These are phyloP conservation scores for Neurospora sp. DNA, from an alignment of 495 filamentous ascomycete species.

Conservation along the genomic window DNA sequence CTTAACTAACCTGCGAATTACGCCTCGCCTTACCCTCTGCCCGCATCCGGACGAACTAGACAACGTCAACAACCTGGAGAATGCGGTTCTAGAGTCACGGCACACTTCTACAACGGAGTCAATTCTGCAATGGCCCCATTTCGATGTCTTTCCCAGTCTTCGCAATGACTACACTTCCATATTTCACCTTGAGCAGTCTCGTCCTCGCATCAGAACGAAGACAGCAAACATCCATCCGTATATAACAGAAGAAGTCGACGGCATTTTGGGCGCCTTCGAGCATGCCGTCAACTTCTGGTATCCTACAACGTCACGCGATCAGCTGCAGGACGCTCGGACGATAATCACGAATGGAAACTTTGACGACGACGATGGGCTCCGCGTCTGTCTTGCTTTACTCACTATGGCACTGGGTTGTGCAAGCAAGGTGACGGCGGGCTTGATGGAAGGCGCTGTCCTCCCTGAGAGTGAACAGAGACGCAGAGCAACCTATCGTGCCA, in stretches of 20 bases:
- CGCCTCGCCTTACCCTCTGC: neutral
- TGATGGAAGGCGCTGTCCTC: neutral
- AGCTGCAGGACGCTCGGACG: constrained; percentile 9
- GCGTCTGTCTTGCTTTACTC: constrained; percentile 21
- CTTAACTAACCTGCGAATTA: constrained; percentile 5
- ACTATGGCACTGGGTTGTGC: constrained; percentile 25
- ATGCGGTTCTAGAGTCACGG: constrained; percentile 22
- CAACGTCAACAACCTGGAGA: constrained; percentile 13
- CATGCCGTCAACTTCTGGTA: constrained; percentile 29
- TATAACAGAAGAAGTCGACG: constrained; percentile 27
- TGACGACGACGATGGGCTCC: constrained; percentile 8
- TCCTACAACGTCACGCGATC: constrained; percentile 17
- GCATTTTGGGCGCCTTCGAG: constrained; percentile 25
- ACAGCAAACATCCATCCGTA: constrained; percentile 17
- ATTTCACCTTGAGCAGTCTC: constrained; percentile 22
- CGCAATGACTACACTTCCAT: constrained; percentile 20
- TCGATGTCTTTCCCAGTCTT: constrained; percentile 22
- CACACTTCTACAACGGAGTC: constrained; percentile 26
- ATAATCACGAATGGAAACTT: constrained; percentile 8
- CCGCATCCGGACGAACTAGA: constrained; percentile 2
- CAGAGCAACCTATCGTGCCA: constrained; percentile 8
- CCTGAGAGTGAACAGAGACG: constrained; percentile 5
- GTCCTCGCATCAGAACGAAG: constrained; percentile 10
- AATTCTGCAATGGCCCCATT: constrained; percentile 21
- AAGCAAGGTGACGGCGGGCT: constrained; percentile 13